Percentiles rank a stretch among this genome's conserved stretches.
Conservation (phyloP, 2,329 filamentous ascomycete species). For the Botryotinia narcissicola region DNA sequence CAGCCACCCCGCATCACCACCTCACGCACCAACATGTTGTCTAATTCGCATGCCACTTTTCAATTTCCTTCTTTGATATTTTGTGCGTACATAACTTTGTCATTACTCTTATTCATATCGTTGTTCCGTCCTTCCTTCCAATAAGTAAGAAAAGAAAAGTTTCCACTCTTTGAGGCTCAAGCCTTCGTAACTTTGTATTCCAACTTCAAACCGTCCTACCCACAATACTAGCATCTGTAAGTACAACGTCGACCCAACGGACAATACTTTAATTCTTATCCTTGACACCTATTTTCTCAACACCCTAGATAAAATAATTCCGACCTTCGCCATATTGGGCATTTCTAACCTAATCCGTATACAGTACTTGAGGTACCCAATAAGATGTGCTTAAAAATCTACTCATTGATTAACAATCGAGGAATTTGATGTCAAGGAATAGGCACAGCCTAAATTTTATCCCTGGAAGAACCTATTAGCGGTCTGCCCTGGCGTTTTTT, state of each 20-base stretch:
- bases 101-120: neutral
- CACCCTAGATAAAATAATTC: neutral
- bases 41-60: neutral
- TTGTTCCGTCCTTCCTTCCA: neutral
- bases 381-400: neutral
- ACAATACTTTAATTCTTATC: neutral
- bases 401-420: neutral
- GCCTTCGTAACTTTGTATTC: neutral
- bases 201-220: neutral
- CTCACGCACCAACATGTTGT: neutral
- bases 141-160: neutral
- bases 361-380: neutral
- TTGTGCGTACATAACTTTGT: neutral
- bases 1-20: constrained; percentile 12
- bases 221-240: neutral
- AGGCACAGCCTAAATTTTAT: neutral
- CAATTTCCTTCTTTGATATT: neutral
- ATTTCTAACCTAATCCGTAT: neutral
- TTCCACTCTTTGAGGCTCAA: constrained; percentile 1
- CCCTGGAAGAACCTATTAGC: neutral
- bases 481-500: constrained; percentile 11
- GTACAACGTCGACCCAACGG: no score
- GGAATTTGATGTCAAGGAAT: neutral
- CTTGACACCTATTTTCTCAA: neutral
- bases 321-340: neutral